Conservation (phyloP, 495 filamentous ascomycete species). For the Talaromyces proteolyticus region DNA sequence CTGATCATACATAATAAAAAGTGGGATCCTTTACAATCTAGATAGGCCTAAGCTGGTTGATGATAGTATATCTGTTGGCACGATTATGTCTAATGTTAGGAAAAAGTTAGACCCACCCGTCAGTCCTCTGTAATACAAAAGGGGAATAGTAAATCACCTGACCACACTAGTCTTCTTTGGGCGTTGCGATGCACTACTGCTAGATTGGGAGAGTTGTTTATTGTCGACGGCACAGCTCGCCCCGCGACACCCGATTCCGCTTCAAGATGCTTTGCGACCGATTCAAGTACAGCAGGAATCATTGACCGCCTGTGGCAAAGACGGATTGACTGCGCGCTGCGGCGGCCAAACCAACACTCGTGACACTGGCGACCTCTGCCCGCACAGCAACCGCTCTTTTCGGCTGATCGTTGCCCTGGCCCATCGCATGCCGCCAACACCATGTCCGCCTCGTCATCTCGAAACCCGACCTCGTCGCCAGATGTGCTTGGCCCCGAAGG, state of each 20-base stretch:
- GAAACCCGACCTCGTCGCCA: constrained; percentile 38
- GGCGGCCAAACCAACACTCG: neutral
- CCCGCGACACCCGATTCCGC: neutral
- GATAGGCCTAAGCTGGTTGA: too few species aligned
- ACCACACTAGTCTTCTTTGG: neutral
- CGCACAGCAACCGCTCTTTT: neutral
- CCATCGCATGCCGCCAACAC: constrained; percentile 8
- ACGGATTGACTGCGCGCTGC: neutral
- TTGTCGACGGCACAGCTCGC: neutral
- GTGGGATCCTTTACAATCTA: too few species aligned
- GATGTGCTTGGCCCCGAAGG: constrained; percentile 41
- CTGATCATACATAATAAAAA: too few species aligned
- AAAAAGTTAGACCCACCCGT: too few species aligned
- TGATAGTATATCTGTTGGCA: too few species aligned
- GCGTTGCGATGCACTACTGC: constrained; percentile 3
- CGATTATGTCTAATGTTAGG: too few species aligned
- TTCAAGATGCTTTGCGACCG: neutral
- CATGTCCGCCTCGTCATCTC: constrained; percentile 23
- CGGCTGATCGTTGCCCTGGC: constrained; percentile 3
- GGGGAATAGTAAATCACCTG: neutral
- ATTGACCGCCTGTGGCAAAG: constrained; percentile 15
- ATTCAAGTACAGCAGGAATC: neutral
- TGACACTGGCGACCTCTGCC: too few species aligned
- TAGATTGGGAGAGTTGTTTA: constrained; percentile 7
- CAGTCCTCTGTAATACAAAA: too few species aligned